Evolutionary conservation across 2,329 filamentous ascomycete species (phyloP), one percentile per base, ranked within the genome.

Genomic region (Fusarium continuum): DNA sequence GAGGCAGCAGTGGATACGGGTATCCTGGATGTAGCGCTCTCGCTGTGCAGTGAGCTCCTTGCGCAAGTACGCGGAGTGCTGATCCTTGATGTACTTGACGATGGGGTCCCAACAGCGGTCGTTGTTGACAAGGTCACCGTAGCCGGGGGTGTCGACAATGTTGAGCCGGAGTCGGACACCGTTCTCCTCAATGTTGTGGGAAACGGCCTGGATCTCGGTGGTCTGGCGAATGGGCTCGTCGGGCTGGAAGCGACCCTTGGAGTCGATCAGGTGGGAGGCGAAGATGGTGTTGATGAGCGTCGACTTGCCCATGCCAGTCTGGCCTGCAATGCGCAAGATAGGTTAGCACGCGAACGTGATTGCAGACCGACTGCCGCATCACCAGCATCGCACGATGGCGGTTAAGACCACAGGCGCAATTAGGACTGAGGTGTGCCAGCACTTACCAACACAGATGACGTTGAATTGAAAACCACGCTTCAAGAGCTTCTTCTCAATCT

Each of bases 401-500:
- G 25, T 34, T 49, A 20, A 20, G 50, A 52, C 44, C 32, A 49
- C 36, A 41, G 28, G 29, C 61, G 55, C 54, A 58, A 64, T 57
- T 41, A 48, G 47, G 25, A 45, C 25, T 19, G 16, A 23, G 19
- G 40, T 41, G 28, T 47, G 51, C 40, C 32, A 19, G 14, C 64
- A 89, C 94, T 79, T 85, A 98, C 95, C 95, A 79, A 98, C 95
- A 79, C 93, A 97, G 80, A 98, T 98, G 76, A 98, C 91, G 79
- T 99, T 99, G 88, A 99, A 99, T 82, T 99, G 95, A 82, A 99
- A 99, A 74, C 95, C 95, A 82, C 95, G 93, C 88, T 99, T 99
- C 83, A 99, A 81, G 77, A 98, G 90, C 90, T 99, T 99, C 84
- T 92, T 91, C 89, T 99, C 95, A 74, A 99, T 99, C 85, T 99